Evolutionary conservation across 257 asterid species (phyloP), one percentile per base, ranked within the genome.

Genomic region (Cinchona pubescens): DNA sequence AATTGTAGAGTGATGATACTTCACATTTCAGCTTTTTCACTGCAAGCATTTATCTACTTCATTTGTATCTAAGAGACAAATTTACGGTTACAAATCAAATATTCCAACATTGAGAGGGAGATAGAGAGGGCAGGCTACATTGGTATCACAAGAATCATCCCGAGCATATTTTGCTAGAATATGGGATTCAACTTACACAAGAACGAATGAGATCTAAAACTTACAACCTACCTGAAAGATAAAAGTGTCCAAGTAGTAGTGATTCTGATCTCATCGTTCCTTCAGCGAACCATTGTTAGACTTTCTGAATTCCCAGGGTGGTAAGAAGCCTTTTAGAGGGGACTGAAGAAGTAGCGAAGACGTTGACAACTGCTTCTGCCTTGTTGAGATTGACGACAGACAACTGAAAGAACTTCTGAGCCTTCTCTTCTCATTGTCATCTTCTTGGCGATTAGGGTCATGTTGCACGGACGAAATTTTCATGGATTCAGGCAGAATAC

Each of bases 341-440:
- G 96, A 89, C 67, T 88, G 93, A 29, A 93, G 82, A 77, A 90
- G 79, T 77, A 90, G 49, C 4, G 98, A 91, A 69, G 96, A 90
- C 10, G 91, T 81, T 0, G 94, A 92, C 53, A 91, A 74, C 78
- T 90, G 93, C 78, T 89, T 89, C 77, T 94, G 98, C 86, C 96
- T 87, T 1, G 88, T 85, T 25, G 98, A 90, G 77, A 93, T 88
- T 13, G 98, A 94, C 15, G 98, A 91, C 34, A 94, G 86, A 75
- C 92, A 89, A 80, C 84, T 87, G 83, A 89, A 94, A 35, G 85
- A 81, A 74, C 94, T 86, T 85, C 90, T 84, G 63, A 92, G 87
- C 86, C 86, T 92, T 83, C 76, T 85, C 86, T 87, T 92, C 79
- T 92, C 96, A 53, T 78, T 83, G 43, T 82, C 87, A 5, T 77